Base-by-base conservation (phyloP, 805 yeast species). In the Wickerhamomyces kurtzmanii region DNA sequence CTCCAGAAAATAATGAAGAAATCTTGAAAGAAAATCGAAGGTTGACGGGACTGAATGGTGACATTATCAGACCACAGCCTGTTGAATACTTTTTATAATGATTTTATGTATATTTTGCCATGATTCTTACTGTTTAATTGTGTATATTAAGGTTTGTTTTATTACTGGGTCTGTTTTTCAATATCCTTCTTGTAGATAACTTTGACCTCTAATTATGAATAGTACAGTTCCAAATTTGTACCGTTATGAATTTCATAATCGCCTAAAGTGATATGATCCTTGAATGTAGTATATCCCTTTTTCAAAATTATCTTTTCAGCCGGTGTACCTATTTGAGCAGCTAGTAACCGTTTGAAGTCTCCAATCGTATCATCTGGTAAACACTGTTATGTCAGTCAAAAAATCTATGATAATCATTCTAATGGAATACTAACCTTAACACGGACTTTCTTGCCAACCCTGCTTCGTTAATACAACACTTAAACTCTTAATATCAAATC, bases 161-260 rank as follows among this genome's bases (percentile, higher is more conserved):
- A n/a, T n/a, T n/a, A n/a, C n/a, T n/a, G n/a, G n/a, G 8, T 18
- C 20, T 18, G 8, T 18, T 10, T 18, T 18, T 18, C 20, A 8
- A 8, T 18, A 8, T 18, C 10, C 20, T 18, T 8, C 10, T 18
- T 18, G 20, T 18, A 10, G 9, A 8, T 10, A 8, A 20, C 6
- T 5, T 8, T 12, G 11, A 15, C 8, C n/a, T 23, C 7, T 8
- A 8, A n/a, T 44, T 45, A 79, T 15, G 75, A 59, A 47, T 81
- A 81, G 43, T 84, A 91, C 50, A 89, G 57, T 55, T 89, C 98
- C 39, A 89, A 54, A 51, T 78, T 84, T 35, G 81, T 77, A 8
- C 94, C 94, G 50, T 86, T 78, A 46, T 86, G 94, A 12, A 89
- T 75, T 51, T 89, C 98, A 48, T 91, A 89, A 52, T 89, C 98